A percentile compares a stretch with the other conserved stretches of the same genome.
Conservation (phyloP, 2,329 filamentous ascomycete species). For the Fusarium staphyleae region DNA sequence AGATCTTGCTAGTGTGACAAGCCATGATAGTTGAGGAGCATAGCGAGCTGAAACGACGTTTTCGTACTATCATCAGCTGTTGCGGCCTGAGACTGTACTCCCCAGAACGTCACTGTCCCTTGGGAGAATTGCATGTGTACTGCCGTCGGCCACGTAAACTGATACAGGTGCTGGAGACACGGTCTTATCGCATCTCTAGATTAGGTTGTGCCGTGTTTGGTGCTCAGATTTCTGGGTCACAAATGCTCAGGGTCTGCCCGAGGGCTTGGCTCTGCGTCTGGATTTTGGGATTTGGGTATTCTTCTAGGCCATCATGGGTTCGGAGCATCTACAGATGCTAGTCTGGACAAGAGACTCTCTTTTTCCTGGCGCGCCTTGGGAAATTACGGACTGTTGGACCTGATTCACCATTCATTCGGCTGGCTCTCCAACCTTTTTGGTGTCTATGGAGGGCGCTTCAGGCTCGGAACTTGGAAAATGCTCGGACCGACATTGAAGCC, state of each 20-base stretch:
- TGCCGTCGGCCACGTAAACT: slow-evolving; percentile 12
- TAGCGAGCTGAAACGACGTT: not conserved
- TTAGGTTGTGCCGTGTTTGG: not conserved
- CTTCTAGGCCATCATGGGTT: too few relatives aligned
- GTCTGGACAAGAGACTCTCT: too few relatives aligned
- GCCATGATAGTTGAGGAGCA: not conserved
- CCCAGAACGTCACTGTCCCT: not conserved
- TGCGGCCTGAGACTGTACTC: not conserved
- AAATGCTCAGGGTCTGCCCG: slow-evolving; percentile 4
- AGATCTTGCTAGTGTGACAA: not conserved
- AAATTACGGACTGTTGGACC: too few relatives aligned
- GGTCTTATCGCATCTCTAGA: slow-evolving; percentile 21
- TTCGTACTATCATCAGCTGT: not conserved
- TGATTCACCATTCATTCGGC: too few relatives aligned
- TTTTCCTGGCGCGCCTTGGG: too few relatives aligned
- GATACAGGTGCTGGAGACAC: not conserved
- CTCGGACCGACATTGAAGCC: too few relatives aligned
- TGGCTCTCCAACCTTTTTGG: too few relatives aligned
- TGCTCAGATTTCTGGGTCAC: slow-evolving; percentile 8
- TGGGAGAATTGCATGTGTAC: not conserved
- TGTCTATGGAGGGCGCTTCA: too few relatives aligned
- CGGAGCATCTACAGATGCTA: too few relatives aligned
- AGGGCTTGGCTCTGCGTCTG: not conserved
- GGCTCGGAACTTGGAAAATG: too few relatives aligned
- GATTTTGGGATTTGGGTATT: too few relatives aligned